A percentile compares a stretch with the other conserved stretches of the same genome.
Conservation (phyloP, 768 basidiomycete species). For the Trametes meyenii region DNA sequence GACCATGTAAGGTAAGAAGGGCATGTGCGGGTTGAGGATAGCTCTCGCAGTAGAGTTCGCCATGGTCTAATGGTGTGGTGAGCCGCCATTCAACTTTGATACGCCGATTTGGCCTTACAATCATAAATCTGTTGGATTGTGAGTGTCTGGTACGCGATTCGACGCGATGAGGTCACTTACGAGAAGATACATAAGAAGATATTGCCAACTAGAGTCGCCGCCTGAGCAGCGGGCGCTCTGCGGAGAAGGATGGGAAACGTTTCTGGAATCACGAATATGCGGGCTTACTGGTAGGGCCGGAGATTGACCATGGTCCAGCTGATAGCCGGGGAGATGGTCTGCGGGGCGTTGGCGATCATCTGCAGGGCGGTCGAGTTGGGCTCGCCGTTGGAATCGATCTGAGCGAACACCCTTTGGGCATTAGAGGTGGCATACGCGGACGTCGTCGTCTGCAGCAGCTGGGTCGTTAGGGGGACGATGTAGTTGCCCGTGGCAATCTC, state of each 20-base stretch:
- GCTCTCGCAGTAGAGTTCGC: constrained; percentile 34
- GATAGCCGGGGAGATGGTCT: constrained; percentile 40
- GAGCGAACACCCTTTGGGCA: constrained; percentile 31
- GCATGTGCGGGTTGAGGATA: constrained; percentile 42
- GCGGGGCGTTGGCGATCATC: constrained; percentile 42
- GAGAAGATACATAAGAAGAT: constrained; percentile 37
- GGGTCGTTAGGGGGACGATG: constrained; percentile 40
- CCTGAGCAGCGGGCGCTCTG: constrained; percentile 40
- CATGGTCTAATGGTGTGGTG: constrained; percentile 31
- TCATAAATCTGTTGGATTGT: constrained; percentile 29
- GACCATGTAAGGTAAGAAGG: constrained; percentile 36
- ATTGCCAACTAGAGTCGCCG: constrained; percentile 47
- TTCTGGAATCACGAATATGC: not conserved
- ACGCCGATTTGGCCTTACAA: constrained; percentile 16
- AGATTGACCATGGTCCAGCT: constrained; percentile 42
- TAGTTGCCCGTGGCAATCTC: constrained; percentile 45
- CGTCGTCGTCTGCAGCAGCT: constrained; percentile 30
- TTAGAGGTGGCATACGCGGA: constrained; percentile 27
- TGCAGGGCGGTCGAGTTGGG: constrained; percentile 44
- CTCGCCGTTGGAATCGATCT: constrained; percentile 29
- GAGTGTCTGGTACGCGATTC: not conserved
- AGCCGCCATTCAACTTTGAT: not conserved
- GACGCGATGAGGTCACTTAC: constrained; percentile 27
- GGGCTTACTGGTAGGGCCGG: constrained; percentile 39
- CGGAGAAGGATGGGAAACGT: not conserved